Conservation (phyloP, 2,329 filamentous ascomycete genomes). For the Colletotrichum sojae region DNA sequence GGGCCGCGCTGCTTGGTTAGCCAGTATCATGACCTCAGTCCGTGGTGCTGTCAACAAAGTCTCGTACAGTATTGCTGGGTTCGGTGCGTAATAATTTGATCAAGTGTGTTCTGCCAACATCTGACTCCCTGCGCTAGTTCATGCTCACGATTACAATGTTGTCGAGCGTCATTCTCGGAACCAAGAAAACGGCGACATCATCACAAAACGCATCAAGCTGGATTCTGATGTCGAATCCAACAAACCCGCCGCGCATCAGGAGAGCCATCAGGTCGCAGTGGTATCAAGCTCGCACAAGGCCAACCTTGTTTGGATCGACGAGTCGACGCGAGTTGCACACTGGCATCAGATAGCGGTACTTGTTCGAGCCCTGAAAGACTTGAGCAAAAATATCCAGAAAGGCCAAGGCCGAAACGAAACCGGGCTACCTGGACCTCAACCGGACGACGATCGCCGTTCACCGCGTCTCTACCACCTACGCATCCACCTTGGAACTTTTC, state of each 20-base stretch:
- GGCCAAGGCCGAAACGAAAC: background rate
- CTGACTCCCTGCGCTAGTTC: conserved; percentile 23
- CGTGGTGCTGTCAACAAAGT: conserved; percentile 37
- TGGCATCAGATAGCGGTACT: conserved; percentile 36
- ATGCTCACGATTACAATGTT: conserved; percentile 23
- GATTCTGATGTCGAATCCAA: conserved; percentile 1
- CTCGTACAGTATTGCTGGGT: conserved; percentile 36
- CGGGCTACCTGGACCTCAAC: conserved; percentile 6
- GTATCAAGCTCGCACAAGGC: background rate
- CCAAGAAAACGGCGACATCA: conserved; percentile 12
- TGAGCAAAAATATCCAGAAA: conserved; percentile 17
- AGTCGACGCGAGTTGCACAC: conserved; percentile 30
- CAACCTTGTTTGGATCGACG: conserved; percentile 36
- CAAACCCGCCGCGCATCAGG: background rate
- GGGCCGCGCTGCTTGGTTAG: conserved; percentile 23
- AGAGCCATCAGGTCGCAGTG: background rate
- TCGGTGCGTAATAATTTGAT: conserved; percentile 17
- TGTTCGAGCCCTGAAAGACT: conserved; percentile 20
- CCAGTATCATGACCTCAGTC: conserved; percentile 40
- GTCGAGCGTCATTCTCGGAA: conserved; percentile 25
- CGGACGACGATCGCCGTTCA: conserved; percentile 8
- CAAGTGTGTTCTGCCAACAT: background rate
- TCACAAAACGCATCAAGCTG: conserved; percentile 33
- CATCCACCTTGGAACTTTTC: conserved; percentile 8
- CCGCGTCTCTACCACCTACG: conserved; percentile 11